phyloP scores from a whole-genome alignment of 148 eudicot species.

The Nepenthes gracilis region DNA sequence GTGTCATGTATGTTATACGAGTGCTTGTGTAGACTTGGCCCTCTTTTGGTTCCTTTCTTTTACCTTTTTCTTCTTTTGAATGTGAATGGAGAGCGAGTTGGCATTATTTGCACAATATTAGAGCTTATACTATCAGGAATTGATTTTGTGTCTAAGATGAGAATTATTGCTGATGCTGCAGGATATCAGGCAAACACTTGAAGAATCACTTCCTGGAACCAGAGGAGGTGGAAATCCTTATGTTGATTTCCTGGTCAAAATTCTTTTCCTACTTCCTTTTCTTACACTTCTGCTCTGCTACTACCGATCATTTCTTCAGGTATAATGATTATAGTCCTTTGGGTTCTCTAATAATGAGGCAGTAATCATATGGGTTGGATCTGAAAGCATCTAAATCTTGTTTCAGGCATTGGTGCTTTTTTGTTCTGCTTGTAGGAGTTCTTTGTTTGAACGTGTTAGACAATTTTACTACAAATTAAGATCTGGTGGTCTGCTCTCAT shows the following conservation, averaged over 20 bases:
- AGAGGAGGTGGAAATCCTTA: constrained; percentile 70
- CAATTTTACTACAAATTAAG: constrained; percentile 62
- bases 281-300: constrained; percentile 38
- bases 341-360: background rate
- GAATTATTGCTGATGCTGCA: constrained; percentile 14
- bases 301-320: constrained; percentile 68
- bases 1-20: too few relatives aligned
- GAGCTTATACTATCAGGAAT: background rate
- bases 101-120: background rate
- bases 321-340: constrained; percentile 9
- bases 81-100: too few relatives aligned
- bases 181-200: constrained; percentile 63
- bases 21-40: too few relatives aligned
- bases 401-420: constrained; percentile 32
- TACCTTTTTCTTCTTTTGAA: too few relatives aligned
- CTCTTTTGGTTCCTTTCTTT: too few relatives aligned
- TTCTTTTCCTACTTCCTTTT: constrained; percentile 70
- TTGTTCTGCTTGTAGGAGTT: constrained; percentile 22
- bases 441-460: constrained; percentile 52
- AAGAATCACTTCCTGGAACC: constrained; percentile 86
- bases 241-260: constrained; percentile 46
- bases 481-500: constrained; percentile 37
- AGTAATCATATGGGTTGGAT: background rate
- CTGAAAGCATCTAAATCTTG: constrained; percentile 16
- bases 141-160: background rate